These are phyloP conservation scores for Xylariales sp. DNA, from an alignment of 2,329 filamentous ascomycete genomes.

Conservation along the genomic window DNA sequence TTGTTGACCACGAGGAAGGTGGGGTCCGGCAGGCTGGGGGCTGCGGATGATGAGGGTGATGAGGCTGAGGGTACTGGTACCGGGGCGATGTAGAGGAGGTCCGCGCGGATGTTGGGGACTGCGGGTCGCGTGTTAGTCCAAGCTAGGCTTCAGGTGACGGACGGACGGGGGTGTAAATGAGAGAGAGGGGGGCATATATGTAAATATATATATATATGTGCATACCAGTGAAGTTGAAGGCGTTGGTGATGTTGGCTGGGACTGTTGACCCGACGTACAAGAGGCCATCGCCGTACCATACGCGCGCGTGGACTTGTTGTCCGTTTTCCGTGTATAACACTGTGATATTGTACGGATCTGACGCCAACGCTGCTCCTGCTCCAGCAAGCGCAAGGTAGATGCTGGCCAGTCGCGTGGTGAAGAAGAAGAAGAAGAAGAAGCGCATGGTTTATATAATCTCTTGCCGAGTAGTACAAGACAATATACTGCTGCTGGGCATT, in stretches of 20 bases:
- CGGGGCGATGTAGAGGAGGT: slow-evolving; percentile 14
- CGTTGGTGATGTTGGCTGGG: slow-evolving; percentile 11
- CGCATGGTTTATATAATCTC: neutral
- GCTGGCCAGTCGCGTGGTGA: neutral
- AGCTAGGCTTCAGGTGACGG: too few relatives aligned
- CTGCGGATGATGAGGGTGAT: too few relatives aligned
- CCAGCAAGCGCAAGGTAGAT: neutral
- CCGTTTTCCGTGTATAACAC: slow-evolving; percentile 8
- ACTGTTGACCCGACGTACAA: slow-evolving; percentile 13
- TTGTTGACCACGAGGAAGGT: slow-evolving; percentile 17
- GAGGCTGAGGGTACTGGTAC: too few relatives aligned
- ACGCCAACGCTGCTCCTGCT: neutral
- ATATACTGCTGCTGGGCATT: too few relatives aligned
- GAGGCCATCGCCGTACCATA: slow-evolving; percentile 15
- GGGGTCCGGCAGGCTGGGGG: slow-evolving; percentile 8
- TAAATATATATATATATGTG: neutral
- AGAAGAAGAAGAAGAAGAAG: neutral
- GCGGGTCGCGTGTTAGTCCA: too few relatives aligned
- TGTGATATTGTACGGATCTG: slow-evolving; percentile 9
- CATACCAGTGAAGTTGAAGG: slow-evolving; percentile 15
- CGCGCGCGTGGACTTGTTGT: slow-evolving; percentile 4
- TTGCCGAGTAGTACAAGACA: neutral
- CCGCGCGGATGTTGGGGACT: slow-evolving; percentile 10
- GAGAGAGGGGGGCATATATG: neutral
- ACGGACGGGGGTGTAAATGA: neutral